Base-by-base conservation (phyloP, 345 rosid species). In the Acer negundo region DNA sequence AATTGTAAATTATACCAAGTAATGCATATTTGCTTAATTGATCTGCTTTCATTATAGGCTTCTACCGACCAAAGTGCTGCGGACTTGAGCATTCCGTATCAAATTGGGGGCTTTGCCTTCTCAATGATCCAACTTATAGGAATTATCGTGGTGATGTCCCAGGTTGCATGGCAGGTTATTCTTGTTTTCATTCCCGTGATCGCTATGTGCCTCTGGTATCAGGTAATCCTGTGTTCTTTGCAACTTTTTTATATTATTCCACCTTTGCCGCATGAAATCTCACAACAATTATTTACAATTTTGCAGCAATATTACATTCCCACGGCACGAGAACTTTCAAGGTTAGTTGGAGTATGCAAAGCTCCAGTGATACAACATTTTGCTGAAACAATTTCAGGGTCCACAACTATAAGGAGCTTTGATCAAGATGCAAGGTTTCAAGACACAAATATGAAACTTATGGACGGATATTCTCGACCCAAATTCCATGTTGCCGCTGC, bases 351-450 rank as follows among this genome's bases (percentile, higher is more conserved):
- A 78, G 85, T 93, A 58, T 82, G 90, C 87, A 86, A 87, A 80
- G 89, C 97, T 22, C 97, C 95, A 0, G 78, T 91, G 69, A 88
- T 93, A 53, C 95, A 91, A 44, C 91, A 87, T 84, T 93, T 93
- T 72, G 75, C 97, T 19, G 96, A 93, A 79, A 90, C 96, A 49
- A 85, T 93, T 62, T 86, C 91, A 9, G 97, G 93, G 65, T 78
- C 88, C 68, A 82, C 89, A 77, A 91, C 90, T 17, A 87, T 91
- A 79, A 82, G 94, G 81, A 86, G 97, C 78, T 92, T 91, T 72
- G 91, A 89, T 81, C 94, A 92, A 75, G 91, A 86, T 76, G 74
- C 85, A 12, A 87, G 92, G 73, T 94, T 94, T 83, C 82, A 28
- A 8, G 72, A 79, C 53, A 89, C 81, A 38, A 90, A 86, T 71